Base-by-base conservation (phyloP, 1,284 basidiomycete species). In the Leccinum pachyderme region DNA sequence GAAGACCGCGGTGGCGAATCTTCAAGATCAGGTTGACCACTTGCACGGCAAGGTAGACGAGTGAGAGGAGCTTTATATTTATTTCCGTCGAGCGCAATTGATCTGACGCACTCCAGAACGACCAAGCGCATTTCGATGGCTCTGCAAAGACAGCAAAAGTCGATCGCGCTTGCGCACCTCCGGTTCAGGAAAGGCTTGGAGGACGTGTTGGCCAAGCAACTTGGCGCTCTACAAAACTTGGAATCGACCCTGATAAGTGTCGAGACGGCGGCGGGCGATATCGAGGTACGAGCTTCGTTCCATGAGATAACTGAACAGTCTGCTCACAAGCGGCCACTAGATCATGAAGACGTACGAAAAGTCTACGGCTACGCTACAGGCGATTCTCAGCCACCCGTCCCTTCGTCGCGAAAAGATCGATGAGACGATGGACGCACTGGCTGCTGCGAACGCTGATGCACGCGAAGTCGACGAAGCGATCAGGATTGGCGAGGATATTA, bases 341-440 rank as follows among this genome's bases (percentile, higher is more conserved):
- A 90, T 98, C 52, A 86, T 98, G 82, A 82, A 83, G 60, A 83
- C 87, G 0, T 98, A 96, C 68, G 83, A 91, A 68, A 84, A 85
- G 1, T 94, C 93, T 2, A 86, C 91, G 0, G 71, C 80, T 2
- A 93, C 93, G 0, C 78, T 98, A 8, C 81, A 82, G 11, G 72
- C 80, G 0, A 83, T 98, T 41, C 83, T 98, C 2, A 75, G 85
- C 1, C 85, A 95, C 62, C 92, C 93, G 0, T 85, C 85, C 0
- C 77, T 98, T 12, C 84, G 89, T 59, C 80, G 83, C 6, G 88
- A 88, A 18, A 81, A 81, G 48, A 84, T 98, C 50, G 91, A 96
- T 48, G 78, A 82, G 60, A 95, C 93, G 2, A 87, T 97, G 81
- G 91, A 95, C 32, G 87, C 86, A 3, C 80, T 98, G 63, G 85